These are phyloP conservation scores for Talaromyces borbonicus DNA, from an alignment of 495 filamentous ascomycete species.

Conservation along the genomic window DNA sequence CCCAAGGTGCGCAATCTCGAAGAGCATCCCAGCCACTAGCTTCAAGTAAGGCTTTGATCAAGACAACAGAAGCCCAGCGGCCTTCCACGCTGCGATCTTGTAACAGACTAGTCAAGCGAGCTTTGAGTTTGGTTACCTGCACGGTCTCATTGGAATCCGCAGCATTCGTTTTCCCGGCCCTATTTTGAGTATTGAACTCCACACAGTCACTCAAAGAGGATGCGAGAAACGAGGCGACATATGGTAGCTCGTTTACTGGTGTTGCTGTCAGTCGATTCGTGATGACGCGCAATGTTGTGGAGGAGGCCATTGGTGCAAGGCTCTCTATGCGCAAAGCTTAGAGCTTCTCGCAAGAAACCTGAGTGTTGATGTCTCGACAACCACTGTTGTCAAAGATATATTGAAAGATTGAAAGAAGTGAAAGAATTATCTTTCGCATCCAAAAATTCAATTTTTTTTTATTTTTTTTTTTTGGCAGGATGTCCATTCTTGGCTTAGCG, in stretches of 20 bases:
- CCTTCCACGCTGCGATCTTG: constrained; percentile 61
- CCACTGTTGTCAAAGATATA: too few relatives aligned
- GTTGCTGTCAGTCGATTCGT: constrained; percentile 58
- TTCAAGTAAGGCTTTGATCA: constrained; percentile 75
- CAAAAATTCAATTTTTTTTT: background rate
- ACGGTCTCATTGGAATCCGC: constrained; percentile 48
- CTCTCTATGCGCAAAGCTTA: too few relatives aligned
- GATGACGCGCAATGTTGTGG: constrained; percentile 45
- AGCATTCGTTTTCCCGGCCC: constrained; percentile 39
- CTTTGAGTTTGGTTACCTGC: constrained; percentile 69
- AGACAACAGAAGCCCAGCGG: constrained; percentile 63
- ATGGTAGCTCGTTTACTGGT: constrained; percentile 52
- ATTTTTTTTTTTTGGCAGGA: background rate
- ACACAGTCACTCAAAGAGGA: constrained; percentile 51
- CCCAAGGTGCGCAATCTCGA: constrained; percentile 58
- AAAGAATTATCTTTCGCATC: background rate
- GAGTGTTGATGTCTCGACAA: too few relatives aligned
- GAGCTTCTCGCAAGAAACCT: too few relatives aligned
- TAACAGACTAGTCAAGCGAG: constrained; percentile 62
- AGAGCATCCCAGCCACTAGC: constrained; percentile 71
- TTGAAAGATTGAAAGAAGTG: background rate
- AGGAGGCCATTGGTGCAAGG: constrained; percentile 9
- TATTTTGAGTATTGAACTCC: constrained; percentile 39
- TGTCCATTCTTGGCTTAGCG: background rate
- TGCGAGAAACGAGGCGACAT: constrained; percentile 50